Evolutionary conservation across 116 monocot species (phyloP).

Genomic region (Papilionanthe hybrid): DNA sequence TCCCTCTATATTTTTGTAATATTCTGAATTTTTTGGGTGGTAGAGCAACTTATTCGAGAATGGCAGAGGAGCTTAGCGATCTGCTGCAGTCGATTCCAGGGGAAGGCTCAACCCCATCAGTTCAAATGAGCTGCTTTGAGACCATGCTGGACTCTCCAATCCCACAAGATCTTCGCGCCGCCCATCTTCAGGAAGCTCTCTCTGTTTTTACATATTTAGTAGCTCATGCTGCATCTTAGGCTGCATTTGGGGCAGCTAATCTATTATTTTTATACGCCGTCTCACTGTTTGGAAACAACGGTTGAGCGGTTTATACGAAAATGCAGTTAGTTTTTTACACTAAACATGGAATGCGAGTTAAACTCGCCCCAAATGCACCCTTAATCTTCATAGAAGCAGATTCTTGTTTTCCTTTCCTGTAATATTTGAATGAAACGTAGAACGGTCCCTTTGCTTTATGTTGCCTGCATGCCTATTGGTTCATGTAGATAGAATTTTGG

Average conservation of each 20-base stretch:
- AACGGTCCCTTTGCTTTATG: not conserved
- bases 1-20: not conserved
- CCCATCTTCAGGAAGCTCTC: constrained; percentile 72
- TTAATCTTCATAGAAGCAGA: not conserved
- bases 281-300: too few relatives aligned
- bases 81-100: constrained; percentile 48
- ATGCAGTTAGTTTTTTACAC: too few relatives aligned
- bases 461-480: too few relatives aligned
- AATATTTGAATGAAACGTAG: not conserved
- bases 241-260: too few relatives aligned
- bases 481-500: too few relatives aligned
- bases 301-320: too few relatives aligned
- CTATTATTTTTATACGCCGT: too few relatives aligned
- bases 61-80: constrained; percentile 71
- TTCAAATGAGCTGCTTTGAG: constrained; percentile 80
- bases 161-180: constrained; percentile 57
- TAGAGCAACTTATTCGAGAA: constrained; percentile 76
- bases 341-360: too few relatives aligned
- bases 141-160: constrained; percentile 74
- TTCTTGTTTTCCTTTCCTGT: not conserved
- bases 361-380: too few relatives aligned
- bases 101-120: constrained; percentile 32
- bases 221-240: constrained; percentile 20
- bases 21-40: not conserved
- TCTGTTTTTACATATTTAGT: constrained; percentile 77